phyloP scores from a whole-genome alignment of 2,329 filamentous ascomycete species.

The Gyromitra esculenta region DNA sequence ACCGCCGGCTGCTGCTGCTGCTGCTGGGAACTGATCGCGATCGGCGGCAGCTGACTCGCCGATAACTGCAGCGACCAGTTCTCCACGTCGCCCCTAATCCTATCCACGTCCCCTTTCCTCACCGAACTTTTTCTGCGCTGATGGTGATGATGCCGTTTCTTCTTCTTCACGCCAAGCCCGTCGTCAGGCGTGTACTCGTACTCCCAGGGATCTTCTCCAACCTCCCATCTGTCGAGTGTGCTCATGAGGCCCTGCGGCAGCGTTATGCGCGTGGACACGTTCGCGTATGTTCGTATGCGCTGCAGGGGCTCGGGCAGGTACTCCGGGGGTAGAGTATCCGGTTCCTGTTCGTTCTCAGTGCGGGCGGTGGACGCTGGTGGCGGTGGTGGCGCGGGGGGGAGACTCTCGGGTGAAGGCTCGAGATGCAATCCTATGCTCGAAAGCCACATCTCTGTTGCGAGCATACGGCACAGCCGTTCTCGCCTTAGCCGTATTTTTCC shows the following conservation, averaged over 20 bases:
- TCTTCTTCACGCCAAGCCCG: not conserved
- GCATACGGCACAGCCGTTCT: constrained; percentile 43
- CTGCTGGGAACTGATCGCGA: constrained; percentile 12
- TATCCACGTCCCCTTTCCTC: not conserved
- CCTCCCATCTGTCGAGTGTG: constrained; percentile 46
- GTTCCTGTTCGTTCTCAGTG: not conserved
- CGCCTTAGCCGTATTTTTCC: constrained; percentile 26
- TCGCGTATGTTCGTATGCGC: constrained; percentile 47
- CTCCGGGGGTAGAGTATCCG: not conserved
- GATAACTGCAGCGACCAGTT: constrained; percentile 20
- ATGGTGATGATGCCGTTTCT: not conserved
- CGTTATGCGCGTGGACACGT: constrained; percentile 26
- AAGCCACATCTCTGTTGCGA: constrained; percentile 50
- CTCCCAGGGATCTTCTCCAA: constrained; percentile 50
- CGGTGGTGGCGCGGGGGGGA: constrained; percentile 3
- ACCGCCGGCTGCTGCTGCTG: not conserved
- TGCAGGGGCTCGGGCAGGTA: constrained; percentile 26
- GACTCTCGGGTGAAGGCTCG: constrained; percentile 13
- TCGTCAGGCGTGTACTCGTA: constrained; percentile 21
- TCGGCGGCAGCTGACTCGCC: constrained; percentile 15
- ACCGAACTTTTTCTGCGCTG: not conserved
- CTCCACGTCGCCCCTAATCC: constrained; percentile 4
- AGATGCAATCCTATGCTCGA: constrained; percentile 44
- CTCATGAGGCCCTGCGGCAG: constrained; percentile 26
- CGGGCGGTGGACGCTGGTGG: not conserved